Evolutionary conservation across 257 asterid genomes (phyloP), one percentile per base, ranked within the genome.

Genomic region (Plectranthus barbatus): DNA sequence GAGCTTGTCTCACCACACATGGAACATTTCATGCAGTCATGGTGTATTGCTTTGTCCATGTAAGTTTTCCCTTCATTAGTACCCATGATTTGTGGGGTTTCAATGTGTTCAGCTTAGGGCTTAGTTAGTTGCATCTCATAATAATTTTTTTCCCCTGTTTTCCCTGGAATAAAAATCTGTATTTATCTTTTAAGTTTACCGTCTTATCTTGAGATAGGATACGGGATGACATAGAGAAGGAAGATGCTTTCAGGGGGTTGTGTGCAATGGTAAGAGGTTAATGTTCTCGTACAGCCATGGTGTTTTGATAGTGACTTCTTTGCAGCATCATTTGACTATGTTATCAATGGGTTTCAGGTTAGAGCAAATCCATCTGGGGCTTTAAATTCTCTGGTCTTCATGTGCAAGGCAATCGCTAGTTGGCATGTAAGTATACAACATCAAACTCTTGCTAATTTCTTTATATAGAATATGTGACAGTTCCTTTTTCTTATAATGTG

Each of bases 21-120:
- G 97, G 97, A 85, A 80, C 97, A 91, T 84, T 91, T 91, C 79
- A 80, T 91, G 97, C 96, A 85, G 77, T 56, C 87, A 13, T 91
- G 97, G 97, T 91, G 96, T 69, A 66, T 83, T 63, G 95, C 97
- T 74, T 76, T 91, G 80, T 86, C 95, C 68, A 79, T 79, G 97
- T 91, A 82, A 84, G 97, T 73, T 39, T 40, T 54, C 54, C 21
- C 37, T 56, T 23, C 72, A 24, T 72, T 9, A 13, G 37, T 15
- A 57, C 33, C 50, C 34, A 37, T 60, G 57, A 47, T 53, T 24
- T 46, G n/a, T 33, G 56, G 34, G 42, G 31, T 29, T 20, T 54
- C 36, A n/a, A 9, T 26, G 31, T 18, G 6, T 2, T 19, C 6
- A n/a, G n/a, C 64, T 58, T n/a, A 40, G 19, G 8, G 17, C 36